A percentile compares a stretch with the other conserved stretches of the same genome.
phyloP scores from a whole-genome alignment of 2,329 filamentous ascomycete species.

The Apiospora phragmitis region DNA sequence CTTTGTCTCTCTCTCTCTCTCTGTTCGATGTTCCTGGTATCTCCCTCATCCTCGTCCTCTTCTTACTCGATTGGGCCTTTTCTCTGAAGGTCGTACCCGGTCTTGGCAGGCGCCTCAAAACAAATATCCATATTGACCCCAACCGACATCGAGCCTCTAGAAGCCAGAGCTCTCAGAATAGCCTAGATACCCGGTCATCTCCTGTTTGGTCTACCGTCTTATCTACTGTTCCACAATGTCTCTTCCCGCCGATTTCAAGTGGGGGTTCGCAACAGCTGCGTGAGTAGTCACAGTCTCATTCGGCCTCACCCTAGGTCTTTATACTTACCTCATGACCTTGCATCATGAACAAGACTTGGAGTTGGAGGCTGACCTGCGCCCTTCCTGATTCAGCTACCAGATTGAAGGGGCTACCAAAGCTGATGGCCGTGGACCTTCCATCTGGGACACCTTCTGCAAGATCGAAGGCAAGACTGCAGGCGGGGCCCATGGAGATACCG shows the following conservation, averaged over 20 bases:
- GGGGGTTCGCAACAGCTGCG: conserved; percentile 80
- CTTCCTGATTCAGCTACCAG: conserved; percentile 66
- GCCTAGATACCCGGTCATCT: background rate
- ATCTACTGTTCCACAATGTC: conserved; percentile 43
- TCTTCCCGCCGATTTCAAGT: conserved; percentile 70
- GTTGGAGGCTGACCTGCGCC: conserved; percentile 19
- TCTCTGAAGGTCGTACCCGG: conserved; percentile 17
- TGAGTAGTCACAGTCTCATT: conserved; percentile 38
- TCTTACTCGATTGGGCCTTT: background rate
- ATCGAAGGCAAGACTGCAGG: conserved; percentile 82
- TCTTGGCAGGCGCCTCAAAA: conserved; percentile 22
- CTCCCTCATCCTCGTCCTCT: background rate
- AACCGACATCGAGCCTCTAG: background rate
- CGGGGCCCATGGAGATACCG: conserved; percentile 70
- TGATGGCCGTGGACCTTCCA: conserved; percentile 78
- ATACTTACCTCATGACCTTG: background rate
- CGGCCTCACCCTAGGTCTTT: background rate
- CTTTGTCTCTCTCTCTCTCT: conserved; percentile 14
- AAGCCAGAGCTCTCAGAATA: background rate
- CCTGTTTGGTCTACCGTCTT: background rate
- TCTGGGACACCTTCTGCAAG: conserved; percentile 88
- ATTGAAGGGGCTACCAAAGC: conserved; percentile 76
- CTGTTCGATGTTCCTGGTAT: conserved; percentile 7
- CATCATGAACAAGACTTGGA: conserved; percentile 5
- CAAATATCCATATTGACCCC: conserved; percentile 17